A percentile compares a stretch with the other conserved stretches of the same genome.
These are phyloP conservation scores for Ceratobasidium sp. DNA, from an alignment of 1,284 basidiomycete species.

Conservation along the genomic window DNA sequence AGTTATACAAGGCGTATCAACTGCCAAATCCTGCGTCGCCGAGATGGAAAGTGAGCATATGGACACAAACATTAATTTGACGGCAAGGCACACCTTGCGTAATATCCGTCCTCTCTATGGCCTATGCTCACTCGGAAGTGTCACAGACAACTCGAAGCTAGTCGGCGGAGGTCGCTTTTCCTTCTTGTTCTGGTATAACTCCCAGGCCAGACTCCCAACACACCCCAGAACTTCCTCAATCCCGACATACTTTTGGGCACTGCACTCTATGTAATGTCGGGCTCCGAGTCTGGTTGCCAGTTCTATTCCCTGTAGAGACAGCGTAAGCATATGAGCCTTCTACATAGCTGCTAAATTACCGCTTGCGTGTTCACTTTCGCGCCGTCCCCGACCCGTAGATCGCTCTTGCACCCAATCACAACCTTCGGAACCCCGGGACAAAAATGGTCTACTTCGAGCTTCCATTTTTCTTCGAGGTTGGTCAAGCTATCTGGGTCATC, in stretches of 20 bases:
- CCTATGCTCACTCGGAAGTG: neutral
- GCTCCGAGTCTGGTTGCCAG: slow-evolving; percentile 25
- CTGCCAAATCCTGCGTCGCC: no score
- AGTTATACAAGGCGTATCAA: no score
- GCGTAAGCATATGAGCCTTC: neutral
- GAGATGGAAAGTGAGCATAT: no score
- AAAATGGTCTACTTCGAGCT: neutral
- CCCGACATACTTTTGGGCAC: slow-evolving; percentile 13
- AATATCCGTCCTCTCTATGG: neutral
- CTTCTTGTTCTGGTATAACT: slow-evolving; percentile 12
- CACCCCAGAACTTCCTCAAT: slow-evolving; percentile 9
- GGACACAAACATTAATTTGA: neutral
- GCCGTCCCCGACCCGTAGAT: neutral
- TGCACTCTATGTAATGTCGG: slow-evolving; percentile 33
- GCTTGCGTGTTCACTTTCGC: neutral
- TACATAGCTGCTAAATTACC: neutral
- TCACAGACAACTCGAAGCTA: neutral
- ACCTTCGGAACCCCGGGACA: slow-evolving; percentile 9
- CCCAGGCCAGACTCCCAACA: slow-evolving; percentile 17
- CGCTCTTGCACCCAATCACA: slow-evolving; percentile 29
- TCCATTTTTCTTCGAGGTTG: slow-evolving; percentile 19
- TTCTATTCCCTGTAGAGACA: slow-evolving; percentile 6
- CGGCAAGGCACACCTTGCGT: neutral
- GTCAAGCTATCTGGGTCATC: slow-evolving; percentile 9
- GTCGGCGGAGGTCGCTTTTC: neutral